Percentiles rank a stretch among this genome's conserved stretches.
Evolutionary conservation across 371 early-diverging fungal species (phyloP).

Genomic region (Mortierella sp.): DNA sequence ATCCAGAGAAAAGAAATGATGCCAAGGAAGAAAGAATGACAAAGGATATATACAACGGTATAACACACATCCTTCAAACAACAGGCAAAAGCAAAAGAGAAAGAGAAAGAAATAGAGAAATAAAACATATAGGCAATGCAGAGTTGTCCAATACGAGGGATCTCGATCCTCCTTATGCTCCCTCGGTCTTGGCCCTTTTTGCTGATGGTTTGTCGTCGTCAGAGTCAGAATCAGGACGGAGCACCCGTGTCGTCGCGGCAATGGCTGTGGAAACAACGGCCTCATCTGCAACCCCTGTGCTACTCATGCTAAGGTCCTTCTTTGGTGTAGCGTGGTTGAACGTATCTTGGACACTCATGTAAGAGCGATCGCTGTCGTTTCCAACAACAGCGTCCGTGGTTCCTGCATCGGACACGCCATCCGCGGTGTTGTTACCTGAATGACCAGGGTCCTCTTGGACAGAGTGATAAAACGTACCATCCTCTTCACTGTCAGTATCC

Average conservation of each 20-base stretch:
- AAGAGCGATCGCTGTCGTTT: slow-evolving; percentile 44
- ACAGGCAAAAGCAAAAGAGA: too few species aligned
- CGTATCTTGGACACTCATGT: slow-evolving; percentile 48
- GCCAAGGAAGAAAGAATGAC: too few species aligned
- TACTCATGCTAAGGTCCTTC: slow-evolving; percentile 7
- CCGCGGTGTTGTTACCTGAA: background rate
- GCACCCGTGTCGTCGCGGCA: background rate
- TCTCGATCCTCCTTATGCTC: too few species aligned
- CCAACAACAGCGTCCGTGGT: slow-evolving; percentile 19
- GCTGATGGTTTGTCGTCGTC: slow-evolving; percentile 20
- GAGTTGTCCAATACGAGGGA: too few species aligned
- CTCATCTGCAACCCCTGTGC: slow-evolving; percentile 5
- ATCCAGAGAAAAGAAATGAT: too few species aligned
- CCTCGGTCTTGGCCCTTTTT: slow-evolving; percentile 21
- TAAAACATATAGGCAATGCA: background rate
- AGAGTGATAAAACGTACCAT: slow-evolving; percentile 13
- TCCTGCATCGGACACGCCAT: slow-evolving; percentile 8
- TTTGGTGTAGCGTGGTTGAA: slow-evolving; percentile 6
- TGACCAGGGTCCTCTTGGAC: slow-evolving; percentile 1
- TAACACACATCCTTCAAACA: too few species aligned
- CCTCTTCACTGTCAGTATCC: slow-evolving; percentile 44
- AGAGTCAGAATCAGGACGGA: slow-evolving; percentile 11
- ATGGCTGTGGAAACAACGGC: slow-evolving; percentile 6
- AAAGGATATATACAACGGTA: too few species aligned
- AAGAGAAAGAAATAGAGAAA: background rate